Evolutionary conservation across 768 basidiomycete genomes (phyloP), one percentile per base, ranked within the genome.

Genomic region (Lactarius sanguifluus): DNA sequence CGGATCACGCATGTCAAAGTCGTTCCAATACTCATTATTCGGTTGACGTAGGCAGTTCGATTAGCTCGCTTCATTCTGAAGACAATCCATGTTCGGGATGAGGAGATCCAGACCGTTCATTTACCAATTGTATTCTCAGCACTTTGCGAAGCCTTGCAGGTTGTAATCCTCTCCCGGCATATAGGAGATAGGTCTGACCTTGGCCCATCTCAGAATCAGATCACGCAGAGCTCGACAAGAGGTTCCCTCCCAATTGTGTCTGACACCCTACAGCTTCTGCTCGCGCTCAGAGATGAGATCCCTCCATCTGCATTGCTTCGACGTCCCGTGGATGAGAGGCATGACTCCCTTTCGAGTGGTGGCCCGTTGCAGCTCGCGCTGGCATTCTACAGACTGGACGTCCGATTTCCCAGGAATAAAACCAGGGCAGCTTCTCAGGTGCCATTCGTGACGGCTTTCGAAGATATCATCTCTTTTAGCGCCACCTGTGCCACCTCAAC

Each of bases 31-130:
- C 63, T 62, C 38, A 65, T 30, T 34, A 64, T 59, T 56, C 28
- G 38, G 18, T 62, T 60, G 61, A 41, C 40, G 5, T 68, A 94
- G 91, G 85, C 86, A 10, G 81, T 92, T 47, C 78, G 79, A 15
- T 83, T 98, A 74, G 80, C 88, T 0, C 75, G 80, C 9, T 97
- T 95, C 76, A 79, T 96, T 55, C 77, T 98, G 8, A 79, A 79
- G 32, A 84, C 86, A 2, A 90, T 97, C 73, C 83, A 87, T 13
- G 74, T 81, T 1, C 91, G 93, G 71, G 96, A 98, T 70, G 94
- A 98, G 67, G 96, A 97, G 73, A 85, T 92, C 30, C 86, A 85
- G 72, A 83, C 80, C 3, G 80, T 94, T 34, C 93, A 96, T 75
- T 77, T 95, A 13, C 95, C 96, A 0, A 76, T 94, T 52, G 79